A percentile compares a stretch with the other conserved stretches of the same genome.
Evolutionary conservation across 2,329 filamentous ascomycete species (phyloP).

Genomic region (Fonsecaea multimorphosa): DNA sequence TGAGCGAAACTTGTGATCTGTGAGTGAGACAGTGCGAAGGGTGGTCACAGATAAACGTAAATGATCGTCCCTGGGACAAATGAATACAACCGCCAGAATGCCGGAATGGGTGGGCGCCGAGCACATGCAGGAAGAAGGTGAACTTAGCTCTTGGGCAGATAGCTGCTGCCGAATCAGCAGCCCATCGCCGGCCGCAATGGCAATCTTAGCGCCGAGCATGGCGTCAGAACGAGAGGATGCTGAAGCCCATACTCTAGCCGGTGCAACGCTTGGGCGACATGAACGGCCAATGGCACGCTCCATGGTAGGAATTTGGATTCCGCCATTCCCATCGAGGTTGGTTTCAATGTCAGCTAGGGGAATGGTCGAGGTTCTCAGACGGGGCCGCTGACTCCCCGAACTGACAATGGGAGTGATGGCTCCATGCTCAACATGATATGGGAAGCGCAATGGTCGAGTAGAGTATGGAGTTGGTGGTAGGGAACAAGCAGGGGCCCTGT

Average conservation of each 20-base stretch:
- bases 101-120: not conserved
- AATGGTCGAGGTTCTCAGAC: conserved; percentile 27
- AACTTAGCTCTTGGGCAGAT: conserved; percentile 12
- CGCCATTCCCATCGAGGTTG: not conserved
- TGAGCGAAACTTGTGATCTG: not conserved
- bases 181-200: conserved; percentile 3
- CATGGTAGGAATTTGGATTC: conserved; percentile 2
- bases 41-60: conserved; percentile 6
- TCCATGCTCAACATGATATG: not conserved
- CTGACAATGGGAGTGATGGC: not conserved
- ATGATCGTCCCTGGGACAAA: conserved; percentile 4
- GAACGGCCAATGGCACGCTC: conserved; percentile 1
- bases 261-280: conserved; percentile 7
- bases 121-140: conserved; percentile 1
- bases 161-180: conserved; percentile 12
- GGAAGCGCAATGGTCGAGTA: not conserved
- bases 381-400: conserved; percentile 8
- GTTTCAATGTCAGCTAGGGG: not conserved
- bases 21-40: not conserved
- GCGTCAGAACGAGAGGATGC: conserved; percentile 13
- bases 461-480: not conserved
- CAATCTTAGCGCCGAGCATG: conserved; percentile 14
- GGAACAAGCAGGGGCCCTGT: conserved; percentile 4
- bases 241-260: not conserved
- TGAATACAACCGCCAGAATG: not conserved